A percentile compares a stretch with the other conserved stretches of the same genome.
Evolutionary conservation across 179 eudicot genomes (phyloP).

Genomic region (Heliamphora pulchella): DNA sequence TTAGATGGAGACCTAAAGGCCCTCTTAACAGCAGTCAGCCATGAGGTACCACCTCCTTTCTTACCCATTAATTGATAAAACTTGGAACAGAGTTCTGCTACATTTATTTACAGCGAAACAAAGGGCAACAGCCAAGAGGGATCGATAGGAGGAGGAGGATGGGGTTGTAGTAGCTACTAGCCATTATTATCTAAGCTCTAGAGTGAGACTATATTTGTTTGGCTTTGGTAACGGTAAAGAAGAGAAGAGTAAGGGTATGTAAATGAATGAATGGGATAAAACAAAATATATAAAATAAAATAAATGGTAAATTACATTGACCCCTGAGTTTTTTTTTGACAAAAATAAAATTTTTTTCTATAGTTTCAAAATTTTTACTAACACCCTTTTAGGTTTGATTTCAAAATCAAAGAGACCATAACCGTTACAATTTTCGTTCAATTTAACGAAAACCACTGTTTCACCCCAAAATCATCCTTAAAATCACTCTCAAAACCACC

Average conservation of each 20-base stretch:
- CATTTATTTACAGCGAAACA: not conserved
- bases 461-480: too few species aligned
- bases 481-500: too few species aligned
- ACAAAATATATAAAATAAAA: too few species aligned
- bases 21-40: slow-evolving; percentile 59
- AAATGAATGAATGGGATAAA: too few species aligned
- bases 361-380: too few species aligned
- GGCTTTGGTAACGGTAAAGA: slow-evolving; percentile 1
- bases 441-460: too few species aligned
- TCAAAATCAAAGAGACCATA: too few species aligned
- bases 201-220: not conserved
- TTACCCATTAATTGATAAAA: slow-evolving; percentile 33
- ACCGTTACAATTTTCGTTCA: too few species aligned
- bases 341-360: too few species aligned
- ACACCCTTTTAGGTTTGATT: too few species aligned
- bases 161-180: not conserved
- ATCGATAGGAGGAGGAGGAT: not conserved
- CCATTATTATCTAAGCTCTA: not conserved
- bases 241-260: slow-evolving; percentile 1
- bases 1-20: slow-evolving; percentile 61
- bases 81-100: not conserved
- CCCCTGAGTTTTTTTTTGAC: too few species aligned
- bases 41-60: slow-evolving; percentile 40
- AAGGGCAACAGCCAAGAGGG: slow-evolving; percentile 3
- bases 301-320: too few species aligned